A percentile compares a stretch with the other conserved stretches of the same genome.
These are phyloP conservation scores for Pseudogymnoascus sp. DNA, from an alignment of 2,329 filamentous ascomycete species.

Conservation along the genomic window DNA sequence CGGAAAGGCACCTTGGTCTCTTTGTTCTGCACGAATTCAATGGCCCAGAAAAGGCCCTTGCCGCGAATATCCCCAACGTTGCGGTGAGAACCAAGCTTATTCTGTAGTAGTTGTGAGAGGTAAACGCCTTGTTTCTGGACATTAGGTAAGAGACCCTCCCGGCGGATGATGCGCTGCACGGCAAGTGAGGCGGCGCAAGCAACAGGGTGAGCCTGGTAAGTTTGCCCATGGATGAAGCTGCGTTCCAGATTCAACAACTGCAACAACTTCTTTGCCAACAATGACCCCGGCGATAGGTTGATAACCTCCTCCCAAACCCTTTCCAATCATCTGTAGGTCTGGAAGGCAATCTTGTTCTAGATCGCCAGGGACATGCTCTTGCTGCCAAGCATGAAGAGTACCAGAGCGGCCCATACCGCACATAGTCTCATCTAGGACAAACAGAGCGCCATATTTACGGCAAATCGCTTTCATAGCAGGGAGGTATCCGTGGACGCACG, in stretches of 20 bases:
- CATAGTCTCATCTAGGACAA: constrained; percentile 74
- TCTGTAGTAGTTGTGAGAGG: constrained; percentile 38
- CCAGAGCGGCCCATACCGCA: constrained; percentile 47
- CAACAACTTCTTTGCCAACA: constrained; percentile 44
- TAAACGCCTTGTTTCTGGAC: constrained; percentile 45
- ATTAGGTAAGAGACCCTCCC: constrained; percentile 52
- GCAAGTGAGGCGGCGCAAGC: constrained; percentile 55
- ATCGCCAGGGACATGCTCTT: constrained; percentile 34
- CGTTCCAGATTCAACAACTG: constrained; percentile 23
- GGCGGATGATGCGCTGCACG: constrained; percentile 50
- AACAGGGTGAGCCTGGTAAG: constrained; percentile 54
- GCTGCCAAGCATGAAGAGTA: constrained; percentile 48
- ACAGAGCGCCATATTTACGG: constrained; percentile 59
- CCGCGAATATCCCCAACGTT: constrained; percentile 56
- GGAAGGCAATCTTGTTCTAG: constrained; percentile 33
- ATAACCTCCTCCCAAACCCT: constrained; percentile 58
- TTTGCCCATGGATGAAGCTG: constrained; percentile 38
- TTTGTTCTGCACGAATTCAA: constrained; percentile 48
- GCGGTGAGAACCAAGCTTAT: constrained; percentile 36
- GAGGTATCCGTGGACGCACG: constrained; percentile 61
- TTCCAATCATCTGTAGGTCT: constrained; percentile 60
- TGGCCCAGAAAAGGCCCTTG: constrained; percentile 48
- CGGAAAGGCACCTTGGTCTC: constrained; percentile 42
- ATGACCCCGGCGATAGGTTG: constrained; percentile 54
- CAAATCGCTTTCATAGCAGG: constrained; percentile 60